Percentiles rank a stretch among this genome's conserved stretches.
Conservation (phyloP, 345 rosid species). For the Pugionium dolabratum region DNA sequence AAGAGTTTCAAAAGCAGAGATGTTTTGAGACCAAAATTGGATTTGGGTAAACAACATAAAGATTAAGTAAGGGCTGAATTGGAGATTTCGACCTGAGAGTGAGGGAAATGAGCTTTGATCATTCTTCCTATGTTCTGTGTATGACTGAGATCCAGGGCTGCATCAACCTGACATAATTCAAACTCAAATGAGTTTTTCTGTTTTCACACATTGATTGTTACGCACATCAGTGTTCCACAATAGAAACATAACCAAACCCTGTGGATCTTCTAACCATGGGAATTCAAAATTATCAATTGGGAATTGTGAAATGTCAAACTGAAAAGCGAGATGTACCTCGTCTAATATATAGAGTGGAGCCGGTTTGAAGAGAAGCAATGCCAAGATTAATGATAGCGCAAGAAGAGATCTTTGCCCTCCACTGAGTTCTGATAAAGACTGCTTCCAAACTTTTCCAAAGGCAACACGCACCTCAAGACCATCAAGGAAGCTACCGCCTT, state of each 20-base stretch:
- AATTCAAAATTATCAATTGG: background rate
- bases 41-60: constrained; percentile 2
- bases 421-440: constrained; percentile 90
- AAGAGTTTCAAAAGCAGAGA: constrained; percentile 9
- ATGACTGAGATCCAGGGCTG: constrained; percentile 97
- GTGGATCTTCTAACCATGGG: background rate
- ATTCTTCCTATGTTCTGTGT: constrained; percentile 98
- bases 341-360: constrained; percentile 97
- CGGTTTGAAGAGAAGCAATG: constrained; percentile 94
- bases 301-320: constrained; percentile 7
- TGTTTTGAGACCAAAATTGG: background rate
- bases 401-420: constrained; percentile 96
- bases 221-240: background rate
- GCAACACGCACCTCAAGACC: constrained; percentile 99
- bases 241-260: constrained; percentile 1
- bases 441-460: constrained; percentile 97
- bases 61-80: constrained; percentile 1
- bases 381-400: constrained; percentile 90
- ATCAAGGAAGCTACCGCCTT: constrained; percentile 91
- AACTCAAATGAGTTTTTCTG: constrained; percentile 8
- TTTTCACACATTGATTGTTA: constrained; percentile 3
- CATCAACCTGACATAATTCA: constrained; percentile 61
- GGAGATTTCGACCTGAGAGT: constrained; percentile 62
- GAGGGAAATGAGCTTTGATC: constrained; percentile 64
- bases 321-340: constrained; percentile 57